Conservation (phyloP, 352 stramenopile genomes). For the Paralagenidium karlingii region DNA sequence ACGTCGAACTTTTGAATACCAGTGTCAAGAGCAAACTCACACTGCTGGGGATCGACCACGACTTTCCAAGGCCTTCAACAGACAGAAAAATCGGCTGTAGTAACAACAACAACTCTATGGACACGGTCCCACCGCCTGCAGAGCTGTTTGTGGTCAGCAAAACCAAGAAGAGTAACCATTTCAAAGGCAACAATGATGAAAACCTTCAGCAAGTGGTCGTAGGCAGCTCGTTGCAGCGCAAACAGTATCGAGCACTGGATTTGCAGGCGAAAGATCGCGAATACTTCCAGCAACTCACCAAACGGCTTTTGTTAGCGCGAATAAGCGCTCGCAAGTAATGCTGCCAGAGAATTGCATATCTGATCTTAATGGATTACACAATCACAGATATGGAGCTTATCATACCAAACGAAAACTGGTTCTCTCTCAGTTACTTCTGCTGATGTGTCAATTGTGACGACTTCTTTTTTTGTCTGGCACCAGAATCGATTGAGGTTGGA, state of each 20-base stretch:
- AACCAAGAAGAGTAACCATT: not conserved
- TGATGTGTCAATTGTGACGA: not conserved
- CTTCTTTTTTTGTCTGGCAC: not conserved
- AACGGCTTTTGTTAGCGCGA: slow-evolving; percentile 26
- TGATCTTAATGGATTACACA: too few species aligned
- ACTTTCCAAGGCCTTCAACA: not conserved
- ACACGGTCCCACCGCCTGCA: not conserved
- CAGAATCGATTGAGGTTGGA: not conserved
- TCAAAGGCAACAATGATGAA: not conserved
- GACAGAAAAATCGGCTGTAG: not conserved
- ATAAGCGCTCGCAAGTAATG: too few species aligned
- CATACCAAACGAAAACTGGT: not conserved
- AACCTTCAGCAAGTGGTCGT: not conserved
- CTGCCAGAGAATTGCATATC: too few species aligned
- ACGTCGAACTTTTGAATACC: slow-evolving; percentile 4
- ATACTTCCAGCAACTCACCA: slow-evolving; percentile 27
- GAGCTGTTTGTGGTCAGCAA: not conserved
- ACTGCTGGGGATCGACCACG: not conserved
- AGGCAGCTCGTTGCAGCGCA: not conserved
- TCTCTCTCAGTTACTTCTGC: not conserved
- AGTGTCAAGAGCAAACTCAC: slow-evolving; percentile 8
- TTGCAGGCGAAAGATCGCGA: slow-evolving; percentile 55
- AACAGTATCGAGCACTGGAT: slow-evolving; percentile 36
- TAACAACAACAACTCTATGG: not conserved
- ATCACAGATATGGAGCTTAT: not conserved